Base-by-base conservation (phyloP, 164 flowering plant genomes). In the Stephania cephalantha region DNA sequence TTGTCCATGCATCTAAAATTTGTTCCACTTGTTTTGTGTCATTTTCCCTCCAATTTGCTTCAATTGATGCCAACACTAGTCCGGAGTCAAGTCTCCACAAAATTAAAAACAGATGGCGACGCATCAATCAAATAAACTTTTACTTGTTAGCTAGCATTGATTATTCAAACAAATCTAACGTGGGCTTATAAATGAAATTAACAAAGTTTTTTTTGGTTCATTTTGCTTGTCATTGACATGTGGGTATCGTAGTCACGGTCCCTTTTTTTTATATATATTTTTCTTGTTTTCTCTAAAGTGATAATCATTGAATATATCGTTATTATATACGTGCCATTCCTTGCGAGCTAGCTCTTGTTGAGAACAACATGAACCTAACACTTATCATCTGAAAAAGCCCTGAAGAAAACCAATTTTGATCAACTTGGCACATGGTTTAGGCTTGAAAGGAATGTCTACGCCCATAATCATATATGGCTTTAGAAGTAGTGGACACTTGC, bases 351-450 rank as follows among this genome's bases (percentile, higher is more conserved):
- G 12, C 12, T 48, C 55, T 8, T 50, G 55, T 63, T 63, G 66
- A 63, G 18, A 22, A 22, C 66, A 63, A 20, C 18, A 9, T n/a
- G 66, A 63, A 63, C 66, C 66, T n/a, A 35, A 35, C 42, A 35
- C 53, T 50, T 50, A 50, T 50, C 55, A 1, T 50, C 55, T 9
- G 55, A 50, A 50, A 9, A 20, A 22, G 15, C 66, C 66, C 18
- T 0, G 66, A n/a, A 63, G 66, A 63, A 18, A 22, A 63, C 25
- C 68, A 4, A 65, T 10, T 65, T 65, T 22, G 68, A 65, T 65
- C 68, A 65, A 65, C 10, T 22, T 9, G 68, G 9, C 68, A 65
- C 68, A 65, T 65, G 68, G 68, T 65, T 35, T 65, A 65, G 68
- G 31, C 30, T 9, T 20, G 29, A 20, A 65, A 65, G 29, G 68